A percentile compares a stretch with the other conserved stretches of the same genome.
Conservation (phyloP, 2,329 filamentous ascomycete species). For the Penicillium digitatum region DNA sequence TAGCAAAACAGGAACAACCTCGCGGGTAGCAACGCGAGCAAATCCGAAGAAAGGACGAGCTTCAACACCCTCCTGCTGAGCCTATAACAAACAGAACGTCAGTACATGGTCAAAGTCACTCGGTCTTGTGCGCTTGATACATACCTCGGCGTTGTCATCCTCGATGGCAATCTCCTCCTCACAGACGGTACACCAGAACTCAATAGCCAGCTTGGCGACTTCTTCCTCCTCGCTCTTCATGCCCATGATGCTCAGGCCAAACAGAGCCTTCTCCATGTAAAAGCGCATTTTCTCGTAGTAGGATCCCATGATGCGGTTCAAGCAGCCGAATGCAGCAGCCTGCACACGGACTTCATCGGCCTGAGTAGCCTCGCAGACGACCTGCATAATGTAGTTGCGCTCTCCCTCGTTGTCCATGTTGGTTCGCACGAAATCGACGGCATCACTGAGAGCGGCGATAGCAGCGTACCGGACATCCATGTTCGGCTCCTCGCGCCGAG, state of each 20-base stretch:
- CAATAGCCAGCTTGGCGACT: slow-evolving; percentile 93
- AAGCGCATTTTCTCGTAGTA: slow-evolving; percentile 99
- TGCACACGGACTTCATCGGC: slow-evolving; percentile 86
- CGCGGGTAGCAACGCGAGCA: slow-evolving; percentile 82
- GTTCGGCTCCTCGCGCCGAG: slow-evolving; percentile 93
- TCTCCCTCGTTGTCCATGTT: slow-evolving; percentile 99
- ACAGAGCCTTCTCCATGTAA: slow-evolving; percentile 99
- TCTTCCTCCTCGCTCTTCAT: slow-evolving; percentile 99
- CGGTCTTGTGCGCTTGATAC: slow-evolving; percentile 21
- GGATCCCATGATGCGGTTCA: slow-evolving; percentile 97
- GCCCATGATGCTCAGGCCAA: slow-evolving; percentile 92
- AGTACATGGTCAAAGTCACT: background rate
- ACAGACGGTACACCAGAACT: slow-evolving; percentile 99
- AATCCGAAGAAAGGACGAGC: slow-evolving; percentile 95
- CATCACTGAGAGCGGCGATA: slow-evolving; percentile 90
- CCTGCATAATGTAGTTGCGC: slow-evolving; percentile 99
- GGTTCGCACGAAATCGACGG: slow-evolving; percentile 92
- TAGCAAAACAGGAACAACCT: slow-evolving; percentile 90
- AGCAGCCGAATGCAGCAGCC: slow-evolving; percentile 90
- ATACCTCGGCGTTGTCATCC: slow-evolving; percentile 83
- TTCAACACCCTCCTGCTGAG: slow-evolving; percentile 69
- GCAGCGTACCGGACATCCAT: slow-evolving; percentile 85
- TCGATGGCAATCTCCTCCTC: slow-evolving; percentile 98
- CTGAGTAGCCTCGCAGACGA: slow-evolving; percentile 97
- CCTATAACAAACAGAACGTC: slow-evolving; percentile 36